Base-by-base conservation (phyloP, 257 asterid genomes). In the Solanum phureja region DNA sequence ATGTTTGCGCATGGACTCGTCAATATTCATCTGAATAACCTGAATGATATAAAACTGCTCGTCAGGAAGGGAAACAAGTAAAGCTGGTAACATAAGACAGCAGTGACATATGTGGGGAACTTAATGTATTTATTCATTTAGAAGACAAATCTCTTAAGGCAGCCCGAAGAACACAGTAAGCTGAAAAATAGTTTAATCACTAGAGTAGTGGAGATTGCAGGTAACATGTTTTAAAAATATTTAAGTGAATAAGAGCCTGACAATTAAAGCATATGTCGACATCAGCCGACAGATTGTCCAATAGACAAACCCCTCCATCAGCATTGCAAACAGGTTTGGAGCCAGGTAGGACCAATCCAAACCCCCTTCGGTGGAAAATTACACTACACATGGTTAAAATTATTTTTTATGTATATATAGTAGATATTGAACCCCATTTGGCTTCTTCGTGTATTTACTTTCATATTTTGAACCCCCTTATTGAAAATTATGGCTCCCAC, bases 11-110 rank as follows among this genome's bases (percentile, higher is more conserved):
- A 95, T 95, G 58, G 97, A 91, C 90, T 94, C 97, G 66, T 95
- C 99, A 46, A 97, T 92, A 79, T 96, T 97, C 99, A 97, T 96
- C 92, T 97, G 99, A 90, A 97, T 96, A 91, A 97, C 99, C 99
- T 97, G 95, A 31, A 77, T 84, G 21, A 83, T 23, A 52, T 44
- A 52, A 18, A 83, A 88, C 10, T 31, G 33, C 68, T 52, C 8
- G 77, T 88, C 87, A 75, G 58, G 21, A 7, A 31, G 18, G 74
- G 68, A 33, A 83, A 21, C 18, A 52, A 23, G 27, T 56, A 42
- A 11, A 79, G 64, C 19, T 62, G 27, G 60, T 2, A 35, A 69
- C 16, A 4, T 12, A 11, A 60, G 81, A 23, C 33, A 8, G 10
- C 9, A 11, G 84, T n/a, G 23, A 75, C 19, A 76, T 40, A 76